Base-by-base conservation (phyloP, 352 stramenopile genomes). In the Globisporangium rhizosaccharum region DNA sequence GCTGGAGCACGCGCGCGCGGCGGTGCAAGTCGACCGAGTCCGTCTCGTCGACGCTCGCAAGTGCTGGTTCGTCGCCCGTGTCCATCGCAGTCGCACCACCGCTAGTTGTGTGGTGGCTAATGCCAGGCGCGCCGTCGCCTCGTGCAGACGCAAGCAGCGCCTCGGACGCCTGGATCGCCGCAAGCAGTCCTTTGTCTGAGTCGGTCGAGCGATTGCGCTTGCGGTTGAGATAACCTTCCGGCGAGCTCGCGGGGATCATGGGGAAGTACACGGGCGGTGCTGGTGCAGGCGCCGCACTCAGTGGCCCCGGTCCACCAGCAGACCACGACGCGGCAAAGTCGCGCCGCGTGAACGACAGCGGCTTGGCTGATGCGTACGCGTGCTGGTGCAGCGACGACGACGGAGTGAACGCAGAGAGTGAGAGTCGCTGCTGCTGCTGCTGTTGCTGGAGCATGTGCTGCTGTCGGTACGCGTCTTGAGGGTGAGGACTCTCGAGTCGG, bases 171-270 rank as follows among this genome's bases (percentile, higher is more conserved):
- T 79, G 72, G 48, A 75, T 84, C 39, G 76, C 79, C 53, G 68
- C 72, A 15, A 67, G 69, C 28, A 82, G 72, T 0, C 65, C 68
- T 53, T 88, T 85, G 63, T 84, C 77, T 49, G 71, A 88, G 68
- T 90, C 80, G 2, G 70, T 77, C 42, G 80, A 90, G 44, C 80
- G 78, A 42, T 87, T 88, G 51, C 80, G 80, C 62, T 90, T 90
- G 51, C 80, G 80, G 55, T 83, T 84, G 23, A 82, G 39, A 53
- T 70, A 84, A 4, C 59, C 59, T n/a, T 65, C 59, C 0, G 59
- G 59, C 7, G 56, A 63, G n/a, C 14, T 66, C 62, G 41, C 60
- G 26, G 18, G 70, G 59, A 65, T 70, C 70, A 76, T 79, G 50
- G 57, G 42, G 17, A 47, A 68, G 63, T 45, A 72, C 66, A 61